Conservation (phyloP, 169 alveolate genomes). For the Hepatocystis sp. region DNA sequence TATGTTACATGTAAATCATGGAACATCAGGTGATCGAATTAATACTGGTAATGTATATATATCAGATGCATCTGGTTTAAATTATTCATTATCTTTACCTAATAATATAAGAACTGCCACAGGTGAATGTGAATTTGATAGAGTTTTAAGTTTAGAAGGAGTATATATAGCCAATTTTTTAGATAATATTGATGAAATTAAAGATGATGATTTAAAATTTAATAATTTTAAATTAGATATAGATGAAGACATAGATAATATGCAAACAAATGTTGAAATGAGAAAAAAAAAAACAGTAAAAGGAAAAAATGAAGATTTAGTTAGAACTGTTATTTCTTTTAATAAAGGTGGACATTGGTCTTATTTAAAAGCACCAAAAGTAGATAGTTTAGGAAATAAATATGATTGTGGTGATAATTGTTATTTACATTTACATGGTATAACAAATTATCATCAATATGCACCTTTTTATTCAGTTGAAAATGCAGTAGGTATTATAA, state of each 20-base stretch:
- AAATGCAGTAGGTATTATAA: slow-evolving; percentile 97
- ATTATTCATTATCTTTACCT: slow-evolving; percentile 93
- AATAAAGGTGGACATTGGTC: slow-evolving; percentile 99
- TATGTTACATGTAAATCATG: slow-evolving; percentile 96
- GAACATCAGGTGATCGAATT: slow-evolving; percentile 86
- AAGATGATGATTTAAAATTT: slow-evolving; percentile 25
- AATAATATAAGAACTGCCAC: slow-evolving; percentile 92
- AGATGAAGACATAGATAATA: slow-evolving; percentile 77
- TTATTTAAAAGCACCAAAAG: slow-evolving; percentile 95
- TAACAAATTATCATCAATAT: slow-evolving; percentile 89
- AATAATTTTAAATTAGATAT: slow-evolving; percentile 69
- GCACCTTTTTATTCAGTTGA: slow-evolving; percentile 97
- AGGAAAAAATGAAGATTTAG: slow-evolving; percentile 82
- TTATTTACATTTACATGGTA: slow-evolving; percentile 95
- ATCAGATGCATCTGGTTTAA: slow-evolving; percentile 94
- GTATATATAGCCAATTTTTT: slow-evolving; percentile 95
- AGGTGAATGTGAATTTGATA: slow-evolving; percentile 97
- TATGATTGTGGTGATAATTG: slow-evolving; percentile 95
- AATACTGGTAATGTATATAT: slow-evolving; percentile 96
- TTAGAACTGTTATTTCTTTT: slow-evolving; percentile 95
- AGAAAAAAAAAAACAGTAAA: slow-evolving; percentile 77
- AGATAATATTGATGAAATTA: slow-evolving; percentile 85
- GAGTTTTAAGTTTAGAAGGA: slow-evolving; percentile 96
- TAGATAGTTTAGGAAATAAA: slow-evolving; percentile 93
- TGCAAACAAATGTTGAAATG: slow-evolving; percentile 80